phyloP scores from a whole-genome alignment of 108 stramenopile genomes.

The Mayamaea pseudoterrestris region DNA sequence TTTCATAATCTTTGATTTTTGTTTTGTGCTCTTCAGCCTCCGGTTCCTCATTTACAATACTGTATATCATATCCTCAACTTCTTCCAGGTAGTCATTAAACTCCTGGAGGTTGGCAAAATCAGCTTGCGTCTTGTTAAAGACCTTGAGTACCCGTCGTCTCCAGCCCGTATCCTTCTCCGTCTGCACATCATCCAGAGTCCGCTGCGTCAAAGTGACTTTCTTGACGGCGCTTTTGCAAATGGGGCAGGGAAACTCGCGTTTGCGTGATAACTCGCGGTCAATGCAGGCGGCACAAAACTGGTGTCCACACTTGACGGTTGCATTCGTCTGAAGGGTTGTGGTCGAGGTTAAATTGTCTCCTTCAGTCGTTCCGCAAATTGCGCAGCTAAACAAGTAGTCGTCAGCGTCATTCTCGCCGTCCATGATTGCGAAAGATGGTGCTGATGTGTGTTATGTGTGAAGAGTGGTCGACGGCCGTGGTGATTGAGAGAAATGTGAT shows the following conservation, averaged over 20 bases:
- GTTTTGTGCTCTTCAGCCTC: slow-evolving; percentile 78
- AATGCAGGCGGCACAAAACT: slow-evolving; percentile 75
- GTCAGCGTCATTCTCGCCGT: slow-evolving; percentile 45
- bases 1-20: slow-evolving; percentile 66
- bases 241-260: slow-evolving; percentile 75
- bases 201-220: slow-evolving; percentile 71
- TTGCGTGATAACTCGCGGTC: slow-evolving; percentile 65
- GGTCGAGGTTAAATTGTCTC: slow-evolving; percentile 76
- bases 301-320: slow-evolving; percentile 76
- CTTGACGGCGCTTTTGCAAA: slow-evolving; percentile 69
- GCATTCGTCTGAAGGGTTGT: slow-evolving; percentile 67
- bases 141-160: slow-evolving; percentile 65
- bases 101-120: slow-evolving; percentile 63
- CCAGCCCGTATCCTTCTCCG: slow-evolving; percentile 80
- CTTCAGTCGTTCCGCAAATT: slow-evolving; percentile 69
- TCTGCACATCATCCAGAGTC: slow-evolving; percentile 68
- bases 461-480: too few species aligned
- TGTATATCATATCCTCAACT: slow-evolving; percentile 60
- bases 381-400: slow-evolving; percentile 78
- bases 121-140: slow-evolving; percentile 70
- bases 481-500: too few species aligned
- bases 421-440: slow-evolving; percentile 10
- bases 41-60: slow-evolving; percentile 82
- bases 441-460: too few species aligned
- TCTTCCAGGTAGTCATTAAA: slow-evolving; percentile 87